A percentile compares a stretch with the other conserved stretches of the same genome.
Evolutionary conservation across 2,329 filamentous ascomycete species (phyloP).

Genomic region (Leptographium lundbergii): DNA sequence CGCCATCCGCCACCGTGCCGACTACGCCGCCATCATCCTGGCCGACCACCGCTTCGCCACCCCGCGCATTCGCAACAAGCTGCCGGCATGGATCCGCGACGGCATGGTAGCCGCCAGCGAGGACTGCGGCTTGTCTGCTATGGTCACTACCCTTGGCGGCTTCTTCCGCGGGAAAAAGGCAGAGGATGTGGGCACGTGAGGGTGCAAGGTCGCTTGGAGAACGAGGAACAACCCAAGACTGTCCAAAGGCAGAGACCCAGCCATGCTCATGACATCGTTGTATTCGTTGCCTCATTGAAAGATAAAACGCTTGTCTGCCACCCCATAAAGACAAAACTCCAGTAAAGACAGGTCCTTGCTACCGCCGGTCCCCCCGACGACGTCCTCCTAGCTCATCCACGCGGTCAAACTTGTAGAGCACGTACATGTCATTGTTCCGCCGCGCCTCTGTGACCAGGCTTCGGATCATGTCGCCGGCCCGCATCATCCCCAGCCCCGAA

Average conservation of each 20-base stretch:
- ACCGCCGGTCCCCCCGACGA: constrained; percentile 4
- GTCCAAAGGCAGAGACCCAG: too few species aligned
- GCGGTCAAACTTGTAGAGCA: constrained; percentile 11
- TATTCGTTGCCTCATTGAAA: too few species aligned
- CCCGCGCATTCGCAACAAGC: constrained; percentile 59
- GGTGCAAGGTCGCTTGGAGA: too few species aligned
- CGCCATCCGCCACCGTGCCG: constrained; percentile 74
- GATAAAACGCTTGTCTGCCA: too few species aligned
- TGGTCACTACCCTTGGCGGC: constrained; percentile 43
- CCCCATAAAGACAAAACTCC: background rate
- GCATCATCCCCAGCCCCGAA: background rate
- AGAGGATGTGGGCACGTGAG: background rate
- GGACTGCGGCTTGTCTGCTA: constrained; percentile 36
- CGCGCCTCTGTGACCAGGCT: background rate
- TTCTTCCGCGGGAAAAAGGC: constrained; percentile 45
- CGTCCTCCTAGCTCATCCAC: constrained; percentile 10
- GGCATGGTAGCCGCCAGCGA: constrained; percentile 45
- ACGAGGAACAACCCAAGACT: too few species aligned
- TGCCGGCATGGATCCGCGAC: constrained; percentile 79
- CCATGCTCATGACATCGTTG: too few species aligned
- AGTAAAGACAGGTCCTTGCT: background rate
- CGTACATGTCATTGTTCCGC: background rate
- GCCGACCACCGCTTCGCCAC: constrained; percentile 70
- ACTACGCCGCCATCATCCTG: constrained; percentile 85
- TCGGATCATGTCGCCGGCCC: background rate